Evolutionary conservation across 148 eudicot genomes (phyloP).

Genomic region (Suaeda aralocaspica): DNA sequence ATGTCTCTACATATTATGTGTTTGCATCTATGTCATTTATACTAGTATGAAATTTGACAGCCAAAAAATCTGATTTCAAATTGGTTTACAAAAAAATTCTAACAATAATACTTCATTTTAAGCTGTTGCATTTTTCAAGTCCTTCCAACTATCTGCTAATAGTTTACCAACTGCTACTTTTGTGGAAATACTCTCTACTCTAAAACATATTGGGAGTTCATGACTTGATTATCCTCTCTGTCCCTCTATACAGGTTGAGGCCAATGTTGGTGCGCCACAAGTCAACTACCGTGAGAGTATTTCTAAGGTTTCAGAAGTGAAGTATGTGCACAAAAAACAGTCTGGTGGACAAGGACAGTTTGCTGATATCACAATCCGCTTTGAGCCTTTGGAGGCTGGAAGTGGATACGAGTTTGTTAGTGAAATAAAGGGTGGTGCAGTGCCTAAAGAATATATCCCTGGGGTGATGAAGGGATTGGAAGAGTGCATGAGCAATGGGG

Average conservation of each 20-base stretch:
- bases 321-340: conserved; percentile 87
- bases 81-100: background rate
- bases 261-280: conserved; percentile 98
- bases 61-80: background rate
- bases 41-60: background rate
- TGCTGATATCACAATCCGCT: conserved; percentile 81
- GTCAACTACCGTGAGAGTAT: conserved; percentile 98
- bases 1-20: background rate
- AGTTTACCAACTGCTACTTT: background rate
- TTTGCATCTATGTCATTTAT: background rate
- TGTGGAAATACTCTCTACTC: background rate
- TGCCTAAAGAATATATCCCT: conserved; percentile 87
- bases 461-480: conserved; percentile 89
- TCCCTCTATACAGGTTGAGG: conserved; percentile 61
- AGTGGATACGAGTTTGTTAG: conserved; percentile 89
- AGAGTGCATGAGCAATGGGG: conserved; percentile 85
- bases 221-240: conserved; percentile 4
- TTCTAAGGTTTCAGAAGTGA: conserved; percentile 62
- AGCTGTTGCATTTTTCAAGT: background rate
- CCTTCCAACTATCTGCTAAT: background rate
- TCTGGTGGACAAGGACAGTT: conserved; percentile 97
- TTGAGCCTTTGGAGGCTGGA: conserved; percentile 87
- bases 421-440: conserved; percentile 92
- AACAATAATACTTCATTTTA: too few relatives aligned
- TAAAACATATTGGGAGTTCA: background rate